Conservation (phyloP, 306 rosid species). For the Crotalaria pallida region DNA sequence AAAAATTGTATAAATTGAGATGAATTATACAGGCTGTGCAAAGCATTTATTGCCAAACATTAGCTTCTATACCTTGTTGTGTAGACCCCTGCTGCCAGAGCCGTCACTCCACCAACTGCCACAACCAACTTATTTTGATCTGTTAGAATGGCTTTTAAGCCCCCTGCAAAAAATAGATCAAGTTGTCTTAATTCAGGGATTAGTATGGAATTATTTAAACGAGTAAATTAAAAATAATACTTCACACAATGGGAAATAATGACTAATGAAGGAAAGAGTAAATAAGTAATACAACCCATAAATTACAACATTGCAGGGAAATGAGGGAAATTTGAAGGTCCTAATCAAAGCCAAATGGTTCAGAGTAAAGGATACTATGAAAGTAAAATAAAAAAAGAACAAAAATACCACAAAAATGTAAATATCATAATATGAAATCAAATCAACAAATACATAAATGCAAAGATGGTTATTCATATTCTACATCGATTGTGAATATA, state of each 20-base stretch:
- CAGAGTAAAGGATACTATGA: neutral
- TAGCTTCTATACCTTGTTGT: conserved; percentile 69
- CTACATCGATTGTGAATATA: neutral
- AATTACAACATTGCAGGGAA: neutral
- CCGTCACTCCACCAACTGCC: conserved; percentile 95
- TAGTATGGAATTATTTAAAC: neutral
- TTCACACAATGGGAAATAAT: neutral
- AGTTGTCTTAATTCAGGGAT: neutral
- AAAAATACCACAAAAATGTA: neutral
- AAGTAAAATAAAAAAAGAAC: conserved; percentile 3
- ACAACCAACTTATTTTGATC: conserved; percentile 97
- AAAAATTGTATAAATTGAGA: neutral
- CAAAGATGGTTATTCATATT: neutral
- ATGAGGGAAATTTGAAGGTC: neutral
- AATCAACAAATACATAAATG: neutral
- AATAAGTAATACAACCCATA: neutral
- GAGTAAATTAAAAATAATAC: neutral
- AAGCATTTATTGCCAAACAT: neutral
- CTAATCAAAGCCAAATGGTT: neutral
- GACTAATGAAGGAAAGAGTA: neutral
- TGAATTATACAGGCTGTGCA: neutral
- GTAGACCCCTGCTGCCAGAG: conserved; percentile 93
- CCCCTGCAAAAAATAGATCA: conserved; percentile 60
- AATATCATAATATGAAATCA: neutral
- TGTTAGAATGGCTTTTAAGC: conserved; percentile 82